These are phyloP conservation scores for Fragilariopsis cylindrus DNA, from an alignment of 108 stramenopile genomes.

Conservation along the genomic window DNA sequence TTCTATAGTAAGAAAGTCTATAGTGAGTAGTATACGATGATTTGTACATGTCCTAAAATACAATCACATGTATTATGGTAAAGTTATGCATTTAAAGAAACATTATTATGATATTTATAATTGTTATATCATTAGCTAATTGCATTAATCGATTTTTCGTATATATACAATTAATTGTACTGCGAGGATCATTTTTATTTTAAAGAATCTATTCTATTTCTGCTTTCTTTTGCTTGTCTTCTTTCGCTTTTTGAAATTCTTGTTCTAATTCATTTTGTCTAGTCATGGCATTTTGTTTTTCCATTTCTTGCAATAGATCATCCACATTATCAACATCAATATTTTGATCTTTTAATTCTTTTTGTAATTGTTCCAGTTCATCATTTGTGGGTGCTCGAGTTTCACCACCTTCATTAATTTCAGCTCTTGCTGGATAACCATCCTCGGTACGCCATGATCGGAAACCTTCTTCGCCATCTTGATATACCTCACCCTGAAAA, in stretches of 20 bases:
- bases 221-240: background rate
- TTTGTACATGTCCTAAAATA: no score
- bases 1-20: no score
- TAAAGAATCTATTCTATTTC: no score
- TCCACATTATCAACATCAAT: conserved; percentile 15
- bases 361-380: conserved; percentile 61
- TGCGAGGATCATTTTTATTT: no score
- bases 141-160: no score
- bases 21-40: no score
- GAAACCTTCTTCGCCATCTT: conserved; percentile 70
- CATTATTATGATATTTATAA: no score
- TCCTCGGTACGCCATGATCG: conserved; percentile 71
- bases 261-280: background rate
- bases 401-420: conserved; percentile 45
- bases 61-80: no score
- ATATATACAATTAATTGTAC: no score
- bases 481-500: conserved; percentile 82
- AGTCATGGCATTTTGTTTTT: background rate
- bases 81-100: no score
- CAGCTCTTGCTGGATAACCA: conserved; percentile 65
- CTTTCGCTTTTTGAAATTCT: background rate
- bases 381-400: conserved; percentile 52
- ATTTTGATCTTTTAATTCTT: conserved; percentile 44
- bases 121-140: no score
- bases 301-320: background rate